Evolutionary conservation across 2,329 filamentous ascomycete genomes (phyloP), one percentile per base, ranked within the genome.

Genomic region (Huntiella omanensis): DNA sequence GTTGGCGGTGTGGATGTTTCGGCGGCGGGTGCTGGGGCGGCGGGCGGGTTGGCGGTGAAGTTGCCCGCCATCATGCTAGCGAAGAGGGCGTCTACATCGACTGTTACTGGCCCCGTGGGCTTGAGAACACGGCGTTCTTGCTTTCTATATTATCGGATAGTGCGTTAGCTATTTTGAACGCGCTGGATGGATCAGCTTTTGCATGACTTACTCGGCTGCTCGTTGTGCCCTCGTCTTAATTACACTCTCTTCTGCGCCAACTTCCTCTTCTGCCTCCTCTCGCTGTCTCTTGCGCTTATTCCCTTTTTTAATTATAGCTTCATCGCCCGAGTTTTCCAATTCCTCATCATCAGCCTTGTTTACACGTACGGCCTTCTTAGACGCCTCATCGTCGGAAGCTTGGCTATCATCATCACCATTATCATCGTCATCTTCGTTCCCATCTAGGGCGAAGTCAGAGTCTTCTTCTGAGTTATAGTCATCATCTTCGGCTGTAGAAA

Each of bases 201-300:
- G n/a, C 17, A 17, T 33, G 37, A 57, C 69, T 50, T 63, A 74
- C 71, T 82, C 79, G 40, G 65, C 66, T 13, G 77, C 77, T 50
- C 78, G 69, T 62, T 83, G 80, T 43, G 77, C 71, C 49, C 81
- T 69, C 41, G 81, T 86, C 65, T 82, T 84, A 60, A 86, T 66
- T 52, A 83, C 60, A 0, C 73, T 74, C 7, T 75, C 76, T 46
- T 73, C 73, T 28, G 22, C 22, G 32, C 69, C 71, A 15, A 66
- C 70, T 33, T 75, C 73, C 15, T 71, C 72, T 3, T 70, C 68
- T 1, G 56, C 56, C 1, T 52, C 56, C 1, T 65, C 70, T 37
- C 59, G 60, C 55, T 65, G 71, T 56, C 63, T 65, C 33, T 59
- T 62, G 45, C 63, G 63, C 56, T 70, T 77, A 55, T 70, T 73